phyloP scores from a whole-genome alignment of 2,329 filamentous ascomycete genomes.

The Trichoderma polysporum region DNA sequence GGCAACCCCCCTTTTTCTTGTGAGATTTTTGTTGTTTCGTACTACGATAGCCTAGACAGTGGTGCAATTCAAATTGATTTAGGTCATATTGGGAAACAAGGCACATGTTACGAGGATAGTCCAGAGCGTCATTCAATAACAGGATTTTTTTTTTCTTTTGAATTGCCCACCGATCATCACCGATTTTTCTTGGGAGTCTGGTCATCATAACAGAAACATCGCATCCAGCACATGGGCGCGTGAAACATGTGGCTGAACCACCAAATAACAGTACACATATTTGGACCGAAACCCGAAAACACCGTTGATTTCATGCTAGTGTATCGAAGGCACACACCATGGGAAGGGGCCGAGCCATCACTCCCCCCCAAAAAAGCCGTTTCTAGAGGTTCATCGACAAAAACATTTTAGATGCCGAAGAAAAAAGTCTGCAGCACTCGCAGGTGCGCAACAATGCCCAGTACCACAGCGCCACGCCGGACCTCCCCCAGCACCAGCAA shows the following conservation, averaged over 20 bases:
- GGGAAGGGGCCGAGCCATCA: conserved; percentile 26
- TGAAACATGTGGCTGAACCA: background rate
- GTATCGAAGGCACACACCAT: conserved; percentile 36
- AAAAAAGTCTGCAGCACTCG: conserved; percentile 30
- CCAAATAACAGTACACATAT: conserved; percentile 4
- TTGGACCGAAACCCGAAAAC: conserved; percentile 43
- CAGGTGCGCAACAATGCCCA: conserved; percentile 32
- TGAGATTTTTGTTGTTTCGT: background rate
- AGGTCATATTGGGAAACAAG: background rate
- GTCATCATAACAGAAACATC: conserved; percentile 1
- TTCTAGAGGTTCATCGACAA: conserved; percentile 33
- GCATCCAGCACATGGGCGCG: conserved; percentile 5
- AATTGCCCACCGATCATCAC: conserved; percentile 13
- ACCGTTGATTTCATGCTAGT: conserved; percentile 46
- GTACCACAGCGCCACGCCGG: conserved; percentile 18
- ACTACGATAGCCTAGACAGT: background rate
- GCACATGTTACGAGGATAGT: background rate
- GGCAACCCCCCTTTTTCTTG: background rate
- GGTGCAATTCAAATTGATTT: background rate
- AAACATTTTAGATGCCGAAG: conserved; percentile 24
- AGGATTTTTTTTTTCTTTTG: conserved; percentile 1
- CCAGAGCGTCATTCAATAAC: background rate
- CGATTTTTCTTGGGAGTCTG: background rate
- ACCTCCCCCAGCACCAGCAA: conserved; percentile 20
- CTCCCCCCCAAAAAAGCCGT: conserved; percentile 29